A percentile compares a stretch with the other conserved stretches of the same genome.
phyloP scores from a whole-genome alignment of 768 basidiomycete genomes.

The Agrocybe praecox region DNA sequence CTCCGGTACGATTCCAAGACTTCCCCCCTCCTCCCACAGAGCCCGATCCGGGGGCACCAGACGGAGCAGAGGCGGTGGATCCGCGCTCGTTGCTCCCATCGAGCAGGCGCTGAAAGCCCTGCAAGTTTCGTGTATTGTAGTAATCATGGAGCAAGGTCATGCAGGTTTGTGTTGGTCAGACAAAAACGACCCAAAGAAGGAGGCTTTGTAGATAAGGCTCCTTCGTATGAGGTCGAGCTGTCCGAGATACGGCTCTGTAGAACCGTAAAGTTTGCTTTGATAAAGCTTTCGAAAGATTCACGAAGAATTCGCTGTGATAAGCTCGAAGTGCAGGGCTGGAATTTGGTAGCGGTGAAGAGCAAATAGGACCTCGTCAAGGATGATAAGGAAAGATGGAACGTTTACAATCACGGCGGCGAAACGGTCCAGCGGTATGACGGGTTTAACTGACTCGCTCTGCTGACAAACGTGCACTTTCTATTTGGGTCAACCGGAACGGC shows the following conservation, averaged over 20 bases:
- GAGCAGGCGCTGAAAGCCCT: constrained; percentile 77
- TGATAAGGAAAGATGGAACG: neutral
- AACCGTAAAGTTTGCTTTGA: constrained; percentile 3
- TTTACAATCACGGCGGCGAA: neutral
- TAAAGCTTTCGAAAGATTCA: neutral
- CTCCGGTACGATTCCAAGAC: constrained; percentile 57
- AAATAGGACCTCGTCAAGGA: neutral
- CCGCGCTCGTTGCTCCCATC: constrained; percentile 45
- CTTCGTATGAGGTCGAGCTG: constrained; percentile 19
- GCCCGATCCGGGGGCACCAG: constrained; percentile 34
- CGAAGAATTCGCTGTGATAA: neutral
- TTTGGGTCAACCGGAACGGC: neutral
- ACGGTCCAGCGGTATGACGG: neutral
- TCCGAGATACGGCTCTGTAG: constrained; percentile 6
- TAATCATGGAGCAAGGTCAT: constrained; percentile 85
- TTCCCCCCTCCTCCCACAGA: constrained; percentile 43
- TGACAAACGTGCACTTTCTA: constrained; percentile 7
- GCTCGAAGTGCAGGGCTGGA: neutral
- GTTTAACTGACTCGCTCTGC: constrained; percentile 7
- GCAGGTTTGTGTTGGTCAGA: constrained; percentile 39
- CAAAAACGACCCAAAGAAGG: constrained; percentile 38
- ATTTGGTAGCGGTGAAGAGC: neutral
- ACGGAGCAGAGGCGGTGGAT: constrained; percentile 20
- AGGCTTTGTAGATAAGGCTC: constrained; percentile 23
- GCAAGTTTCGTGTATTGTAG: constrained; percentile 70